Evolutionary conservation across 2,329 filamentous ascomycete genomes (phyloP), one percentile per base, ranked within the genome.

Genomic region (Aureobasidium namibiae): DNA sequence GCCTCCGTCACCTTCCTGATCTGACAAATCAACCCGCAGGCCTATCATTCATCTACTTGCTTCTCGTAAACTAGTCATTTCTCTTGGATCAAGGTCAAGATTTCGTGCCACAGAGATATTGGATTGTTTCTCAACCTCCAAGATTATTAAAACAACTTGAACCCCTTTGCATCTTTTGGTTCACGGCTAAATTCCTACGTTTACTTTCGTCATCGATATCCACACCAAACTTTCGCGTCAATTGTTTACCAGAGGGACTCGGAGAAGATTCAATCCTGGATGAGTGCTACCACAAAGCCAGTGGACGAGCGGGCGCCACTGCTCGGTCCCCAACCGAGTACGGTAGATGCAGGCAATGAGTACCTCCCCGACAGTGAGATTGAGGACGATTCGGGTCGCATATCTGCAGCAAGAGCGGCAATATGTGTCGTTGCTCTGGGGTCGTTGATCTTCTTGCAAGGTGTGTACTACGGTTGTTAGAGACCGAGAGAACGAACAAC

Each of bases 361-460:
- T 21, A 26, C 16, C 14, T 39, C 3, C 60, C 41, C 2, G 56
- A 59, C 4, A 59, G 41, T 14, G 61, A 60, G 21, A 26, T 52
- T 11, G 54, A 57, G n/a, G 45, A 54, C 18, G 59, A 50, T 13
- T 53, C 46, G n/a, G 56, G 50, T 18, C 46, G 46, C 6, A 59
- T 63, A 13, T 60, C 62, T 13, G 33, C 33, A 10, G 5, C 41
- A 8, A 44, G 62, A 36, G 61, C 53, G 26, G 46, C 49, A 3
- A 33, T 60, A 44, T 63, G 62, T 42, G 48, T 63, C 11, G 34
- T 48, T 18, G 68, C 65, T 1, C 62, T 73, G 1, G 69, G 64
- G 11, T 56, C 50, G n/a, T 62, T 73, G 38, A 69, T 73, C 46
- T 71, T 72, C 62, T 61, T 72, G 10, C 70, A 72, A 62, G 61